Evolutionary conservation across 2,329 filamentous ascomycete species (phyloP), one percentile per base, ranked within the genome.

Genomic region (Triangularia setosa): DNA sequence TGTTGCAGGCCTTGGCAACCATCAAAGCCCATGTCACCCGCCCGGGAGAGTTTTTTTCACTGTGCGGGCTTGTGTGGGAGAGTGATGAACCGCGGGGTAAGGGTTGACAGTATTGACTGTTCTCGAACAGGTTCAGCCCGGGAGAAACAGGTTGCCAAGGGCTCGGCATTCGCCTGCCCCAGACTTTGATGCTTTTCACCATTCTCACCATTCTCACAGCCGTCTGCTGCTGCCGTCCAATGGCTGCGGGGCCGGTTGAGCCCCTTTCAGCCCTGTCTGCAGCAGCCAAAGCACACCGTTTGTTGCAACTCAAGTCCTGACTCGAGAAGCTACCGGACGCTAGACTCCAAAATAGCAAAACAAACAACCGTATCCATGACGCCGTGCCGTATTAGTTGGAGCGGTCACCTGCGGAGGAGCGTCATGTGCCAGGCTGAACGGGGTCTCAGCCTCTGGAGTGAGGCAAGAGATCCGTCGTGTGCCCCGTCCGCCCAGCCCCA

Each of bases 91-190:
- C 63, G 63, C 57, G 69, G 68, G 68, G 68, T 66, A 67, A 33
- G 12, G 23, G 58, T 64, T 63, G 27, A 24, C 24, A 16, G 21
- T 14, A 2, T 59, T 58, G 27, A 58, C 18, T 64, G 60, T 64
- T 65, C 61, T 23, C 63, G 67, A 71, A 68, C 59, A 63, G 52
- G 54, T 48, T 28, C 33, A 65, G 63, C 57, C 65, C 65, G 68
- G 69, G 64, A 68, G 66, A 68, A 64, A 16, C 62, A 68, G 67
- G 65, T 66, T 68, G 70, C 70, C 70, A 72, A 72, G 70, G 44
- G 28, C 69, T 70, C 64, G 70, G 69, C 69, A 63, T 44, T 65
- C 23, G 67, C 68, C 65, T 56, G 53, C 56, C 63, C 68, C 64
- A 59, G 66, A 67, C 65, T 55, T 55, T 55, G 52, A 64, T 48